These are phyloP conservation scores for Rhipidocladum racemiflorum DNA, from an alignment of 176 grass and related monocot genomes.

Conservation along the genomic window DNA sequence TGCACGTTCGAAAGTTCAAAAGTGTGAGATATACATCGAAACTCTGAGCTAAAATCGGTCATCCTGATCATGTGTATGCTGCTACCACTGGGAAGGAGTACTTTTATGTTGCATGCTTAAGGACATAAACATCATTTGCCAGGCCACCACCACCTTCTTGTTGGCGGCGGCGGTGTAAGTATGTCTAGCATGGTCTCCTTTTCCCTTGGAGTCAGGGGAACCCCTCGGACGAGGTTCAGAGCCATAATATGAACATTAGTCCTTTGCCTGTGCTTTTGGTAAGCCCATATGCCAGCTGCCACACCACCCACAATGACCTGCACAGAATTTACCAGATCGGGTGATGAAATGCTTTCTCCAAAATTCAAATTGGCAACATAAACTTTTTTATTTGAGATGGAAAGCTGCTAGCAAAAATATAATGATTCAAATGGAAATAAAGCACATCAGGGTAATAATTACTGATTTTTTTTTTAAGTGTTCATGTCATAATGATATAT, in stretches of 20 bases:
- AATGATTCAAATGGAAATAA: not conserved
- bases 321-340: not conserved
- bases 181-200: conserved; percentile 80
- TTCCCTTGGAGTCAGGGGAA: conserved; percentile 80
- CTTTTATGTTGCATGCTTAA: not conserved
- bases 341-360: not conserved
- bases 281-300: conserved; percentile 70
- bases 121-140: conserved; percentile 28
- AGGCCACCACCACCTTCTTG: conserved; percentile 46
- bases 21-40: not conserved
- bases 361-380: not conserved
- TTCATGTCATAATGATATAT: not conserved
- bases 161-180: conserved; percentile 60
- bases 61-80: not conserved
- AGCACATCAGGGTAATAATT: not conserved
- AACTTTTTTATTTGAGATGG: not conserved
- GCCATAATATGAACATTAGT: conserved; percentile 94
- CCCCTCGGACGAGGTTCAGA: conserved; percentile 73
- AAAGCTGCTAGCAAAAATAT: not conserved
- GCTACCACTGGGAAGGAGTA: not conserved
- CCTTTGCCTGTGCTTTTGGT: conserved; percentile 71
- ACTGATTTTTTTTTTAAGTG: not conserved
- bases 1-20: not conserved
- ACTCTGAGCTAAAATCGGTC: not conserved
- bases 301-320: conserved; percentile 75